These are phyloP conservation scores for Pyrus betulifolia DNA, from an alignment of 306 rosid species.

Conservation along the genomic window DNA sequence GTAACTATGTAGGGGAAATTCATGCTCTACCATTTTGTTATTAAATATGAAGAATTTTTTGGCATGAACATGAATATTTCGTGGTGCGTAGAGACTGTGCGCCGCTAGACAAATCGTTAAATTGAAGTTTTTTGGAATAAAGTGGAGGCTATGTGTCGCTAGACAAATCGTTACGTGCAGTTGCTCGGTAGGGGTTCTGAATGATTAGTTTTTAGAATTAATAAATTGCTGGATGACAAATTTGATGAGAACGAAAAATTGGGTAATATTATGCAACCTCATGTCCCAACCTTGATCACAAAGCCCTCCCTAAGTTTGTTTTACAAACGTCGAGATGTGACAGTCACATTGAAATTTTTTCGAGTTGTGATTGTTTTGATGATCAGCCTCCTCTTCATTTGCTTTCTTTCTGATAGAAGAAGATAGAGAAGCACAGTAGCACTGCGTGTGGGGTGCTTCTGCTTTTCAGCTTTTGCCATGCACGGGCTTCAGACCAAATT, in stretches of 20 bases:
- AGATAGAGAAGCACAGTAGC: not conserved
- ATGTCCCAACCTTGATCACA: no score
- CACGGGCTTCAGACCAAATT: slow-evolving; percentile 16
- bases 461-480: slow-evolving; percentile 25
- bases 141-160: rapidly evolving
- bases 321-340: no score
- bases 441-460: not conserved
- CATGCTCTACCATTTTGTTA: not conserved
- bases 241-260: no score
- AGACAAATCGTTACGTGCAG: not conserved
- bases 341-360: no score
- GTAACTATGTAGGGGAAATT: not conserved
- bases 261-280: not conserved
- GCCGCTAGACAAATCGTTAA: no score
- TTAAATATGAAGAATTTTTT: slow-evolving; percentile 4
- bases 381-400: not conserved
- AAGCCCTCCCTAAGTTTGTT: no score
- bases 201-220: no score
- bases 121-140: no score
- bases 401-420: not conserved
- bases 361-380: no score
- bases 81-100: not conserved
- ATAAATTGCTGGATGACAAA: no score
- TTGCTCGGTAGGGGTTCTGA: rapidly evolving
- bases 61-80: not conserved